phyloP scores from a whole-genome alignment of 306 rosid genomes.

The Abrus pulchellus region DNA sequence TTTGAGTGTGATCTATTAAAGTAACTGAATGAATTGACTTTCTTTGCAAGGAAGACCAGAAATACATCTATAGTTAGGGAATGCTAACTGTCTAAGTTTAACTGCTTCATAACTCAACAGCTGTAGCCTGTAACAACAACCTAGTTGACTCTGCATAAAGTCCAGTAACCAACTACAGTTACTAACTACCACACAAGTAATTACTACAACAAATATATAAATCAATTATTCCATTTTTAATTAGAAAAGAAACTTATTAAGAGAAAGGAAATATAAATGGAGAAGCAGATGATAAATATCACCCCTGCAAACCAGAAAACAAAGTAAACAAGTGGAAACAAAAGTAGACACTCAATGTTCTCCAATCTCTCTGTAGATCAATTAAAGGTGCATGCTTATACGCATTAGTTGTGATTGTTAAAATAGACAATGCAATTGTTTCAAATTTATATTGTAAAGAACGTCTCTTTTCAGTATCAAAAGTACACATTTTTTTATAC shows the following conservation, averaged over 20 bases:
- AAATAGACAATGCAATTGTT: not conserved
- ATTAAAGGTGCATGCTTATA: not conserved
- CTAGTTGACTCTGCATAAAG: not conserved
- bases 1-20: not conserved
- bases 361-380: not conserved
- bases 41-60: not conserved
- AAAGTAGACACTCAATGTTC: not conserved
- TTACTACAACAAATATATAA: not conserved
- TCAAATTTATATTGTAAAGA: not conserved
- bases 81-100: not conserved
- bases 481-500: conserved; percentile 2
- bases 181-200: not conserved
- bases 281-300: not conserved
- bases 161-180: not conserved
- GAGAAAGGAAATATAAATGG: not conserved
- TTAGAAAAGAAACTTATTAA: not conserved
- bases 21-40: not conserved
- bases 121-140: not conserved
- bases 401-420: not conserved
- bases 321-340: not conserved
- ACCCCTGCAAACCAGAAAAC: not conserved
- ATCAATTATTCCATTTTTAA: not conserved
- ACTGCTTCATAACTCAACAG: not conserved
- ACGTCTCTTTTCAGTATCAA: not conserved
- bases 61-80: not conserved